These are phyloP conservation scores for Yamadazyma blattariae DNA, from an alignment of 1,139 yeast genomes.

Conservation along the genomic window DNA sequence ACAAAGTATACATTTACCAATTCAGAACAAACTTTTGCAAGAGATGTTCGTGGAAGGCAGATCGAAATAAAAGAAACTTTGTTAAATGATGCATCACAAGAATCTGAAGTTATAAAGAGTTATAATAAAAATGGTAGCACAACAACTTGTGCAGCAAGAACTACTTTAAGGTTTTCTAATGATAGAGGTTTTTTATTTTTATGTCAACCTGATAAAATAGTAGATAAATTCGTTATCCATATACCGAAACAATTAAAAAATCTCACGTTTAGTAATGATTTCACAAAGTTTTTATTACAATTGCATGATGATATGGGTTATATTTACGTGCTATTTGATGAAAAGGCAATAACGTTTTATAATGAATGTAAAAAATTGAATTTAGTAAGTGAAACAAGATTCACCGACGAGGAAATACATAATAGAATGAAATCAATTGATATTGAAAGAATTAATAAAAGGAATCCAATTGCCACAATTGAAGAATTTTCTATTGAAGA, in stretches of 20 bases:
- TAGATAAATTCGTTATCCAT: constrained; percentile 4
- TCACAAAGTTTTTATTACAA: background rate
- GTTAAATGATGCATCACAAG: background rate
- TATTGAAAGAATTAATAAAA: constrained; percentile 1
- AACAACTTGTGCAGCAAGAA: background rate
- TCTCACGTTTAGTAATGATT: background rate
- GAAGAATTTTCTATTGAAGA: background rate
- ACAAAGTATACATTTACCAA: background rate
- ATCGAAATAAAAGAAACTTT: constrained; percentile 2
- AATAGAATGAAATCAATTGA: background rate
- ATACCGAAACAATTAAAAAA: constrained; percentile 2
- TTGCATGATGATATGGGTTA: constrained; percentile 4
- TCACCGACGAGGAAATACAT: background rate
- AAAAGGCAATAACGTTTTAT: background rate
- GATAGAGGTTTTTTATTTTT: too few species aligned
- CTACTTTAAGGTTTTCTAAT: background rate
- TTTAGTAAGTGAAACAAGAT: background rate
- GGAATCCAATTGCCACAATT: background rate
- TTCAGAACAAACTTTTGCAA: background rate
- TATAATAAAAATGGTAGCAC: constrained; percentile 6
- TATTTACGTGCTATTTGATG: background rate
- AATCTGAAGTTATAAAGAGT: background rate
- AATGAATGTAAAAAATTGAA: background rate
- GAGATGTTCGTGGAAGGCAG: constrained; percentile 4
- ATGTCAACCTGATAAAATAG: background rate